Percentiles rank a stretch among this genome's conserved stretches.
phyloP scores from a whole-genome alignment of 495 filamentous ascomycete species.

The Ramalina peruviana region DNA sequence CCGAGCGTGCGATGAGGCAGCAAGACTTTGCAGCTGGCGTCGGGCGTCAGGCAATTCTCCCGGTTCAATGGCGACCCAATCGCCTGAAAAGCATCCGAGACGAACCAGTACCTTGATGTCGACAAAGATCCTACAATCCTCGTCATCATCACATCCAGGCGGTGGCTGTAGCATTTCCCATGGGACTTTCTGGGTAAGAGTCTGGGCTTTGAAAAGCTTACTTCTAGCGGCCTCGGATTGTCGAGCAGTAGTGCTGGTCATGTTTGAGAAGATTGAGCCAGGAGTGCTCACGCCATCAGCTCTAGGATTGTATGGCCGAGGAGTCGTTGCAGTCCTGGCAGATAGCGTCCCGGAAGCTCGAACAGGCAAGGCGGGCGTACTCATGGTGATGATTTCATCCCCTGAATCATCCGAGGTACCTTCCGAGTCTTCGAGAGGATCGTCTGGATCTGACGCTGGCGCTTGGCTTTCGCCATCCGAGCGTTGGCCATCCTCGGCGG shows the following conservation, averaged over 20 bases:
- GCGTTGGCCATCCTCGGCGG: slow-evolving; percentile 52
- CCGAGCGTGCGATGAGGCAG: background rate
- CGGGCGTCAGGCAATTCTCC: slow-evolving; percentile 40
- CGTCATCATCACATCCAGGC: slow-evolving; percentile 68
- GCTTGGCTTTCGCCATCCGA: background rate
- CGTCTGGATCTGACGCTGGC: slow-evolving; percentile 29
- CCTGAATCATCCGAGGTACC: slow-evolving; percentile 62
- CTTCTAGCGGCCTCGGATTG: slow-evolving; percentile 42
- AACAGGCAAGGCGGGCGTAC: slow-evolving; percentile 59
- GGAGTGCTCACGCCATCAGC: slow-evolving; percentile 59
- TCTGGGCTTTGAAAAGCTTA: slow-evolving; percentile 65
- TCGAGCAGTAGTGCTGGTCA: slow-evolving; percentile 64
- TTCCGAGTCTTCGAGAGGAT: slow-evolving; percentile 41
- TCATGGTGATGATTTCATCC: slow-evolving; percentile 73
- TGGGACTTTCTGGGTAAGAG: slow-evolving; percentile 55
- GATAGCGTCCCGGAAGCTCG: slow-evolving; percentile 55
- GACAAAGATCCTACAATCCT: slow-evolving; percentile 79
- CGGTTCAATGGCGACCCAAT: slow-evolving; percentile 83
- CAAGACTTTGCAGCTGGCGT: background rate
- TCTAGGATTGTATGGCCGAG: slow-evolving; percentile 46
- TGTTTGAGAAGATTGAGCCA: slow-evolving; percentile 72
- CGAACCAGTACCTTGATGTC: slow-evolving; percentile 72
- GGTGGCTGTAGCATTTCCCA: slow-evolving; percentile 72
- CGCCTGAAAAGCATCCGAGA: slow-evolving; percentile 89
- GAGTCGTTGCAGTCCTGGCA: slow-evolving; percentile 55